Conservation (phyloP, 805 yeast species). For the Yamadazyma sp. region DNA sequence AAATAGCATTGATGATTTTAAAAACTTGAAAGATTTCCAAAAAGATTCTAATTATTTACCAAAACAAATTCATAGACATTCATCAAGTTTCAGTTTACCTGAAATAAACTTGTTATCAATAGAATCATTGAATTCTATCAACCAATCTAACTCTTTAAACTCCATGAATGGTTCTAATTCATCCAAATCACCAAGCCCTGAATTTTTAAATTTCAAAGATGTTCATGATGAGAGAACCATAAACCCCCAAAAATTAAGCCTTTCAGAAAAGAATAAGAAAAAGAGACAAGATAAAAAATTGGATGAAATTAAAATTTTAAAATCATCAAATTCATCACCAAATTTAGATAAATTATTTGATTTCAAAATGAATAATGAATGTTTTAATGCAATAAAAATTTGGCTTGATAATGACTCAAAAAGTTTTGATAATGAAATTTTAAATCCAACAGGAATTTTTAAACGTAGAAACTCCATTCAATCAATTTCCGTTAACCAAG, state of each 20-base stretch:
- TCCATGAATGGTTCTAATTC: constrained; percentile 7
- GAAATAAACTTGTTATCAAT: constrained; percentile 13
- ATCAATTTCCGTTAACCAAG: neutral
- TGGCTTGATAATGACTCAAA: constrained; percentile 28
- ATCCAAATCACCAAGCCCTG: constrained; percentile 15
- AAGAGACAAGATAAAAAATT: neutral
- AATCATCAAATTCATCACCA: constrained; percentile 14
- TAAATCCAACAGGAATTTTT: constrained; percentile 29
- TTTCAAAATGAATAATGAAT: constrained; percentile 37
- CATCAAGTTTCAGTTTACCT: constrained; percentile 13
- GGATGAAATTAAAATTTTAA: constrained; percentile 6
- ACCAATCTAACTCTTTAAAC: neutral
- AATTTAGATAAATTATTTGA: constrained; percentile 16
- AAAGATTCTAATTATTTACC: too few relatives aligned
- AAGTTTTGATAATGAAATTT: constrained; percentile 16
- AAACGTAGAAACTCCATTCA: constrained; percentile 24
- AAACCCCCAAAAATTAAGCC: constrained; percentile 28
- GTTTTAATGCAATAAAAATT: constrained; percentile 35
- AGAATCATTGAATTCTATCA: neutral
- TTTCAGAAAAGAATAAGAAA: constrained; percentile 3
- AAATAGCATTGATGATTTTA: too few relatives aligned
- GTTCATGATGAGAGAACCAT: constrained; percentile 23
- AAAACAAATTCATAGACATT: too few relatives aligned
- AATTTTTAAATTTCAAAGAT: constrained; percentile 10
- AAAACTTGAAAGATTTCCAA: too few relatives aligned